Base-by-base conservation (phyloP, 192 early-diverging fungal genomes). In the Gamsiella multidivaricata region DNA sequence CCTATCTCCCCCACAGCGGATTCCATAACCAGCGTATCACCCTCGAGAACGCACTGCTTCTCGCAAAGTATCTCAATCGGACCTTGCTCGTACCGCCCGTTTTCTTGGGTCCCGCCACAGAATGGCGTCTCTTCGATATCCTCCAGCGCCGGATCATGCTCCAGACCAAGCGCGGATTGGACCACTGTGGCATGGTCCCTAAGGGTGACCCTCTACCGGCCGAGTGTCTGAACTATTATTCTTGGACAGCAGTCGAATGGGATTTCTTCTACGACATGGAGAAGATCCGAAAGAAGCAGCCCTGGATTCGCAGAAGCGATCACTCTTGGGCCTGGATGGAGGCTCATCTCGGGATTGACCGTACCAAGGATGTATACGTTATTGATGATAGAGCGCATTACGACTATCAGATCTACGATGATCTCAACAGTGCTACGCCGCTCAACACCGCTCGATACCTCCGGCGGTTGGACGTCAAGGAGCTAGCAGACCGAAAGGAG, bases 351-450 rank as follows among this genome's bases (percentile, higher is more conserved):
- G 62, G 74, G 20, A 65, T 89, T 10, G 73, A 71, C 31, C 61
- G 66, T 18, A 15, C 60, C 10, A 80, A 82, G 20, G 83, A 87
- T 51, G 68, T 87, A n/a, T 54, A 86, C 32, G 64, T 79, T 6
- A 55, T 85, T 9, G 66, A 83, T 34, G 88, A 89, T 52, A 42
- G 46, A 6, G 72, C 80, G 17, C 78, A 81, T n/a, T 87, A 79
- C 33, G 86, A 87, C 54, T 89, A 82, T 47, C 75, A 86, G 29
- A 75, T 89, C n/a, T 87, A 76, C 66, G 88, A 89, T 62, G 61
- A 82, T 23, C 80, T 82, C 7, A 41, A 80, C 3, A 81, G 78
- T 14, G 50, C n/a, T 12, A 83, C 75, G 0, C 66, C 66, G 0
- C 25, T 83, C 18, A 69, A 76, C 42, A 20, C 18, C 5, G 33